Percentiles rank a stretch among this genome's conserved stretches.
phyloP scores from a whole-genome alignment of 2,329 filamentous ascomycete genomes.

The Colletotrichum sp. region DNA sequence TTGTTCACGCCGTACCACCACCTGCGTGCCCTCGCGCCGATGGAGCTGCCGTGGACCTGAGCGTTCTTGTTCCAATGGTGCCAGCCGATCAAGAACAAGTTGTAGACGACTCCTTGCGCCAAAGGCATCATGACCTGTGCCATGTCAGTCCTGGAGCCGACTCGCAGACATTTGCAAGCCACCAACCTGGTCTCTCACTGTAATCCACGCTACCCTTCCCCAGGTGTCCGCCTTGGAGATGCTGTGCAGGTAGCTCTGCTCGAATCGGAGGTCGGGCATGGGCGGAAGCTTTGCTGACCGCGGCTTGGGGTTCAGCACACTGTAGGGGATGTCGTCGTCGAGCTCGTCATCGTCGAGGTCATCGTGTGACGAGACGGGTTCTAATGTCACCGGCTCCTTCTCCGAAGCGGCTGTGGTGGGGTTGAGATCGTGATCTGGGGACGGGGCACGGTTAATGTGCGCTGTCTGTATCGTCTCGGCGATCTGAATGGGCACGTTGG shows the following conservation, averaged over 20 bases:
- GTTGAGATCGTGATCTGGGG: constrained; percentile 76
- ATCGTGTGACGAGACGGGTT: constrained; percentile 29
- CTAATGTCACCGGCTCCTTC: constrained; percentile 54
- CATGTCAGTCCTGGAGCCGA: background rate
- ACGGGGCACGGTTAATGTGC: constrained; percentile 76
- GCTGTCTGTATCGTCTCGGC: constrained; percentile 83
- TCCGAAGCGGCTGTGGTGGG: constrained; percentile 76
- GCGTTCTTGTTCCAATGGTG: constrained; percentile 85
- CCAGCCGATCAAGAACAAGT: constrained; percentile 85
- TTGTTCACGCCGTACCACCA: constrained; percentile 98
- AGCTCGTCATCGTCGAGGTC: constrained; percentile 55
- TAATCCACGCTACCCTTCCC: constrained; percentile 84
- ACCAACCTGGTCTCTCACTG: constrained; percentile 82
- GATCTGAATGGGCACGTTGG: constrained; percentile 67
- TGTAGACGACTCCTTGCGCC: constrained; percentile 88
- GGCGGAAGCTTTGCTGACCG: constrained; percentile 57
- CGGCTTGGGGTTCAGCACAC: constrained; percentile 62
- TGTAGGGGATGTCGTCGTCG: constrained; percentile 70
- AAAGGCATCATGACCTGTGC: constrained; percentile 81
- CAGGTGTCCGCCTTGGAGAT: constrained; percentile 80
- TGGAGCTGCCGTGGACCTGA: constrained; percentile 75
- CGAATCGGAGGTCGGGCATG: constrained; percentile 90
- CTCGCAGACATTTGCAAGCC: background rate
- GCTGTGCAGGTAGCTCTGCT: constrained; percentile 96
- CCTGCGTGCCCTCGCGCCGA: constrained; percentile 78